Conservation (phyloP, 2,329 filamentous ascomycete species). For the Sclerotinia nivalis region DNA sequence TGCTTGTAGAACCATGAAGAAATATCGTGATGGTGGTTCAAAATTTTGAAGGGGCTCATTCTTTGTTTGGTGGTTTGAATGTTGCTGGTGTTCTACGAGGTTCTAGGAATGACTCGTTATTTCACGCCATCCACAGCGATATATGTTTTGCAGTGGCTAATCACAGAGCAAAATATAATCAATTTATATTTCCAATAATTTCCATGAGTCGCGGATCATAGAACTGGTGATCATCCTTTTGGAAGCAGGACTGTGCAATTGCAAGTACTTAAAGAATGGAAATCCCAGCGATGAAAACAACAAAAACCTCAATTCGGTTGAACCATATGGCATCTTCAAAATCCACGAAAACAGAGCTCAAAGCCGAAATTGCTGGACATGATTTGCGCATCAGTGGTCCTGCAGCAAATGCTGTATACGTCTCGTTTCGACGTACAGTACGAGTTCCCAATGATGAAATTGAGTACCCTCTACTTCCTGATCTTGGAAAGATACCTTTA, state of each 20-base stretch:
- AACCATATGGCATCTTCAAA: neutral
- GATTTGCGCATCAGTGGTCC: neutral
- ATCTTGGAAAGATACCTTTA: neutral
- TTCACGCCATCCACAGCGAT: too few species aligned
- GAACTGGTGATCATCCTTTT: neutral
- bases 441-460: neutral
- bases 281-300: neutral
- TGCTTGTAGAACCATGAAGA: neutral
- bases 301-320: neutral
- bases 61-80: neutral
- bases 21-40: neutral
- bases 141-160: neutral
- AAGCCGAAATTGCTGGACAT: neutral
- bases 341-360: neutral
- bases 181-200: neutral
- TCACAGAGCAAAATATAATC: neutral
- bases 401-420: neutral
- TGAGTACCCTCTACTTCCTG: neutral
- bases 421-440: conserved; percentile 10
- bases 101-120: too few species aligned
- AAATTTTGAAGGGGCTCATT: neutral
- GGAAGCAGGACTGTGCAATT: too few species aligned
- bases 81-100: too few species aligned
- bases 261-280: neutral
- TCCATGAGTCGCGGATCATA: neutral